A percentile compares a stretch with the other conserved stretches of the same genome.
These are phyloP conservation scores for Hondaea fermentalgiana DNA, from an alignment of 108 stramenopile species.

Conservation along the genomic window DNA sequence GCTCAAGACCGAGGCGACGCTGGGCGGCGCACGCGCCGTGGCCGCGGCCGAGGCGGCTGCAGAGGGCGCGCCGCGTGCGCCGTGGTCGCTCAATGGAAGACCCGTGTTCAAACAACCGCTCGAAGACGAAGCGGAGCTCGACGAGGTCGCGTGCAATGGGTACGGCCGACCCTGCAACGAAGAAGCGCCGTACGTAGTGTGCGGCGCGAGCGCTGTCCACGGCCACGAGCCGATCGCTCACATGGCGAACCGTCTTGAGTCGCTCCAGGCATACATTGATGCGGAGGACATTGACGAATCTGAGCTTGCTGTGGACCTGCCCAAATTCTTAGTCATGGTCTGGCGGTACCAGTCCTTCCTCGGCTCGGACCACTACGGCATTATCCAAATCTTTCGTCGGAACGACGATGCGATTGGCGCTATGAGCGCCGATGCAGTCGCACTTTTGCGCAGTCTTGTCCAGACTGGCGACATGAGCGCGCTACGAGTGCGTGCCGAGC, in stretches of 20 bases:
- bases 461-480: neutral
- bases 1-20: neutral
- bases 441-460: neutral
- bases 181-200: neutral
- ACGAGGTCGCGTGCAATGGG: neutral
- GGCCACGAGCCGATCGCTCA: neutral
- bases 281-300: neutral
- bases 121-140: neutral
- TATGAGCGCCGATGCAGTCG: neutral
- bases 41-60: neutral
- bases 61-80: neutral
- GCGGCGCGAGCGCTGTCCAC: neutral
- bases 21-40: neutral
- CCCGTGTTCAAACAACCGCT: neutral
- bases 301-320: neutral
- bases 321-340: neutral
- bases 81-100: neutral
- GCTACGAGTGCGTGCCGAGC: neutral
- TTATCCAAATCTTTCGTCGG: neutral
- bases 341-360: neutral
- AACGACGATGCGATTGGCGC: neutral
- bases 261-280: neutral
- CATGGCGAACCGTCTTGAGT: neutral
- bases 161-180: neutral
- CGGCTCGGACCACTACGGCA: neutral